A percentile compares a stretch with the other conserved stretches of the same genome.
phyloP scores from a whole-genome alignment of 2,329 filamentous ascomycete species.

The Diaporthe caulivora region DNA sequence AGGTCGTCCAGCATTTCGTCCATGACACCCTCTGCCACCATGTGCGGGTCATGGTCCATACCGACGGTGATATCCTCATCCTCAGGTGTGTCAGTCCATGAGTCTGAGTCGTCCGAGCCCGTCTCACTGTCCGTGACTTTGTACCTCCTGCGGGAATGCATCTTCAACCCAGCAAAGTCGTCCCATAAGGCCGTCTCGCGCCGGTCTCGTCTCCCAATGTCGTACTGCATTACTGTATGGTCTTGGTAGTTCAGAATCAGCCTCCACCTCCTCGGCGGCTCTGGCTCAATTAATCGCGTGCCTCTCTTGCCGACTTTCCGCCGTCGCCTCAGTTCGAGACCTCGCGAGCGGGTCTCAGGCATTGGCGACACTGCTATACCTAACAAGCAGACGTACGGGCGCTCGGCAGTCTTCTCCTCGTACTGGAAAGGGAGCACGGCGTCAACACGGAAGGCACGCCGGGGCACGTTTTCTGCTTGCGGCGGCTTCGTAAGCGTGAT shows the following conservation, averaged over 20 bases:
- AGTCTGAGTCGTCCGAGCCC: background rate
- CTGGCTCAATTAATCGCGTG: slow-evolving; percentile 32
- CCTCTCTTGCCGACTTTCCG: slow-evolving; percentile 4
- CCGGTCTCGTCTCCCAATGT: slow-evolving; percentile 56
- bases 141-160: background rate
- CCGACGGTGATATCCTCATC: background rate
- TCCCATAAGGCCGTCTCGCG: slow-evolving; percentile 40
- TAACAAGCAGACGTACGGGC: slow-evolving; percentile 66
- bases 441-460: slow-evolving; percentile 66
- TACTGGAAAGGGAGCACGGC: slow-evolving; percentile 60
- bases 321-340: slow-evolving; percentile 42
- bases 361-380: slow-evolving; percentile 78
- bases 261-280: slow-evolving; percentile 66
- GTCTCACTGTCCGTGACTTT: background rate
- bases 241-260: slow-evolving; percentile 80
- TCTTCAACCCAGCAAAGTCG: slow-evolving; percentile 16
- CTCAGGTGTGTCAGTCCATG: background rate
- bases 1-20: slow-evolving; percentile 7
- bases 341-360: slow-evolving; percentile 56
- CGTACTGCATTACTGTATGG: slow-evolving; percentile 78
- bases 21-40: background rate
- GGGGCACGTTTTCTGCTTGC: slow-evolving; percentile 45
- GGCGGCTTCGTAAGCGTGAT: slow-evolving; percentile 67
- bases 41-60: background rate
- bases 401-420: slow-evolving; percentile 59